Evolutionary conservation across 441 rosid species (phyloP).

Genomic region (Erysimum cheiri): DNA sequence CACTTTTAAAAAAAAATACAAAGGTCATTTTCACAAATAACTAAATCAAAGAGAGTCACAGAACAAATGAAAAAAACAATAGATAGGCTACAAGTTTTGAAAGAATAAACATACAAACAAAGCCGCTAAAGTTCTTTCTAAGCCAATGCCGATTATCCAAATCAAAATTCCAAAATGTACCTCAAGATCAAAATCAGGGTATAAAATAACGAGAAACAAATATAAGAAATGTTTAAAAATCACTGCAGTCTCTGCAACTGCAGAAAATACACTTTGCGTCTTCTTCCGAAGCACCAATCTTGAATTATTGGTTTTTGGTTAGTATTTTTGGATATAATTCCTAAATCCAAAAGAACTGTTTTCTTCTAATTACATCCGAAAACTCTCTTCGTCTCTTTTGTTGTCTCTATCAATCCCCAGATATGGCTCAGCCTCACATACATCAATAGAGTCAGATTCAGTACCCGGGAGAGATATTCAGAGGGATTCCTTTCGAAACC

Average conservation of each 20-base stretch:
- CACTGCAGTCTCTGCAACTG: slow-evolving; percentile 7
- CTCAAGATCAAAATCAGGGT: slow-evolving; percentile 10
- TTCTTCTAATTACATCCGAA: slow-evolving; percentile 31
- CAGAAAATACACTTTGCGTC: not conserved
- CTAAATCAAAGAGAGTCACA: not conserved
- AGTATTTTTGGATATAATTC: slow-evolving; percentile 26
- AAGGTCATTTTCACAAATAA: not conserved
- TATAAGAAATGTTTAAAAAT: not conserved
- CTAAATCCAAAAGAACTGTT: slow-evolving; percentile 8
- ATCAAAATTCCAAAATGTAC: slow-evolving; percentile 10
- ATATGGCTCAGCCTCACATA: slow-evolving; percentile 19
- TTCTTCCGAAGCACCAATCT: slow-evolving; percentile 29
- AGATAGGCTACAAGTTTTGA: not conserved
- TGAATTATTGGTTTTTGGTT: slow-evolving; percentile 25
- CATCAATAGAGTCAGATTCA: slow-evolving; percentile 9
- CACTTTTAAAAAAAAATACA: not conserved
- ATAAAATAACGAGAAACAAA: not conserved
- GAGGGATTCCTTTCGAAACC: slow-evolving; percentile 22
- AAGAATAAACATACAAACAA: not conserved
- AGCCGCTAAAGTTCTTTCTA: not conserved
- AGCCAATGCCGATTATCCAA: slow-evolving; percentile 10
- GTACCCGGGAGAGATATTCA: slow-evolving; percentile 16
- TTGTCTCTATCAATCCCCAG: not conserved
- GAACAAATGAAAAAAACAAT: no score
- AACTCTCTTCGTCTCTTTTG: not conserved